Percentiles rank a stretch among this genome's conserved stretches.
Evolutionary conservation across 202 grass and related monocot genomes (phyloP).

Genomic region (Panicum hallii): DNA sequence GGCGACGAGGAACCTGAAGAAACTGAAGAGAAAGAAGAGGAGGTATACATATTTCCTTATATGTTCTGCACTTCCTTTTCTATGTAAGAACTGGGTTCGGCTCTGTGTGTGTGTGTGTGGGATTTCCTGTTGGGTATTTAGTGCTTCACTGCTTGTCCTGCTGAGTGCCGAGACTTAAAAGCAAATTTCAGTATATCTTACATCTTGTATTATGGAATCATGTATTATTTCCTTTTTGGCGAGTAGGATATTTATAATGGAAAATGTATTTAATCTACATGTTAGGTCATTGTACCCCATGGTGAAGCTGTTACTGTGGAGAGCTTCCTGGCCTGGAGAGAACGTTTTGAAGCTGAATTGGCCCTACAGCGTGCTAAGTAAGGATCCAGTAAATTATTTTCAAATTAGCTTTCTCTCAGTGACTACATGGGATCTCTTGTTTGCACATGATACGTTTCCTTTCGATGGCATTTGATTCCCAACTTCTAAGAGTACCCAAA

Average conservation of each 20-base stretch:
- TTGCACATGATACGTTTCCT: slow-evolving; percentile 15
- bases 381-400: slow-evolving; percentile 45
- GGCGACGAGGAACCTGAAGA: slow-evolving; percentile 64
- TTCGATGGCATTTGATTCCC: background rate
- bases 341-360: slow-evolving; percentile 96
- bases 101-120: no score
- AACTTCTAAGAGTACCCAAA: slow-evolving; percentile 10
- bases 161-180: slow-evolving; percentile 5
- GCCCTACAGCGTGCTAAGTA: slow-evolving; percentile 95
- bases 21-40: slow-evolving; percentile 66
- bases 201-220: background rate
- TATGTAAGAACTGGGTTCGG: no score
- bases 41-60: slow-evolving; percentile 50
- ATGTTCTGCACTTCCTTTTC: no score
- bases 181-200: slow-evolving; percentile 8
- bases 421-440: slow-evolving; percentile 34
- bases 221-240: background rate
- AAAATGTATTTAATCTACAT: slow-evolving; percentile 29
- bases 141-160: background rate
- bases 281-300: slow-evolving; percentile 91
- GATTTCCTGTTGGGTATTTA: background rate
- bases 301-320: slow-evolving; percentile 92
- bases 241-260: slow-evolving; percentile 32
- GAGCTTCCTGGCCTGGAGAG: slow-evolving; percentile 96
- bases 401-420: slow-evolving; percentile 11